Conservation (phyloP, 305 asterid species). For the Solanum hybrid region DNA sequence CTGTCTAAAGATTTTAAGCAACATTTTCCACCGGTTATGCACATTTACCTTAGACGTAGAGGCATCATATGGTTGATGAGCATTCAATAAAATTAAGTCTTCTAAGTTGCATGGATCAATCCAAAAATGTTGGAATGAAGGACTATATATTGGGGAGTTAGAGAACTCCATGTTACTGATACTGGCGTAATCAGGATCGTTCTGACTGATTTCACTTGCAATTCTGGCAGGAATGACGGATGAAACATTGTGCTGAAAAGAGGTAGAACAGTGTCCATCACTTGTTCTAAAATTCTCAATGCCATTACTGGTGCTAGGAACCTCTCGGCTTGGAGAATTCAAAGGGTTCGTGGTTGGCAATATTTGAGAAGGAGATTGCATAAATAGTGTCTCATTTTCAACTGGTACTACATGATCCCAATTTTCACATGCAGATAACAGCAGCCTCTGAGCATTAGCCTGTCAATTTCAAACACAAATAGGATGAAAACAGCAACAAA, state of each 20-base stretch:
- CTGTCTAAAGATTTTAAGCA: constrained; percentile 2
- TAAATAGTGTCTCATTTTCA: constrained; percentile 18
- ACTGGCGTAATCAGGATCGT: background rate
- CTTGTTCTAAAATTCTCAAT: background rate
- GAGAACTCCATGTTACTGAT: background rate
- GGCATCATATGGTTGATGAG: background rate
- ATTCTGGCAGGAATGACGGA: background rate
- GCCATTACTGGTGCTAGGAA: background rate
- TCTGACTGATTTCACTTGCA: background rate
- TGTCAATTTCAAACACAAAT: constrained; percentile 8
- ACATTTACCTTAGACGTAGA: background rate
- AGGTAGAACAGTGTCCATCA: constrained; percentile 2
- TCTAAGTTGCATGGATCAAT: background rate
- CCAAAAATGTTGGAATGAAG: background rate
- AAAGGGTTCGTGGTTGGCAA: background rate
- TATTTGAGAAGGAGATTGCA: constrained; percentile 10
- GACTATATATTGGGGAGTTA: background rate
- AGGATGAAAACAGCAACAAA: background rate
- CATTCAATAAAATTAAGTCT: background rate
- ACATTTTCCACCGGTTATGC: background rate
- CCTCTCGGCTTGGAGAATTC: background rate
- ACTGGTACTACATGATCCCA: constrained; percentile 1
- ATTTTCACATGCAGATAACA: constrained; percentile 22
- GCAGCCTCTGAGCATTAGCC: constrained; percentile 22
- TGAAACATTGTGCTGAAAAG: background rate